A percentile compares a stretch with the other conserved stretches of the same genome.
phyloP scores from a whole-genome alignment of 2,329 filamentous ascomycete species.

The Aspergillus aculeatinus region DNA sequence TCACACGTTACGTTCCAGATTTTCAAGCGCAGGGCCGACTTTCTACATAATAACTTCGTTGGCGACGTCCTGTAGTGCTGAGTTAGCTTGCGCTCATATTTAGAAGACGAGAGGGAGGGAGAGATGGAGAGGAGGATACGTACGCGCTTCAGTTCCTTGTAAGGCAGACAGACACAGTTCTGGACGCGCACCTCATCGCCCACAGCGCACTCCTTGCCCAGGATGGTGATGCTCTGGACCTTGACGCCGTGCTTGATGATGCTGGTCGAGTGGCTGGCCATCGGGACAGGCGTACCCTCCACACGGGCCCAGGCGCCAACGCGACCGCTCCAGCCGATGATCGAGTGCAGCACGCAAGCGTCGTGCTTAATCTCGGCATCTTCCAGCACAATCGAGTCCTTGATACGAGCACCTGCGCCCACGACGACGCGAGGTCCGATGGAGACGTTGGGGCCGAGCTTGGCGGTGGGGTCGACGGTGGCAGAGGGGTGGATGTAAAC shows the following conservation, averaged over 20 bases:
- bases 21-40: not conserved
- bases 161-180: slow-evolving; percentile 96
- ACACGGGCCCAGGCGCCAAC: slow-evolving; percentile 98
- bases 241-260: slow-evolving; percentile 98
- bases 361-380: slow-evolving; percentile 96
- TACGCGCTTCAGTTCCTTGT: slow-evolving; percentile 96
- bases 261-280: slow-evolving; percentile 85
- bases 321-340: slow-evolving; percentile 94
- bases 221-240: slow-evolving; percentile 95
- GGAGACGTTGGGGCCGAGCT: slow-evolving; percentile 94
- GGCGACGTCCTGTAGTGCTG: slow-evolving; percentile 35
- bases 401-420: slow-evolving; percentile 84
- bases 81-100: slow-evolving; percentile 3
- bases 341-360: slow-evolving; percentile 90
- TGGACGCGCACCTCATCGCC: slow-evolving; percentile 94
- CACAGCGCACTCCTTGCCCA: slow-evolving; percentile 93
- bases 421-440: slow-evolving; percentile 85
- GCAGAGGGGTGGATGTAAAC: slow-evolving; percentile 95
- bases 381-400: slow-evolving; percentile 94
- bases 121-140: slow-evolving; percentile 38
- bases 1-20: not conserved
- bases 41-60: slow-evolving; percentile 82
- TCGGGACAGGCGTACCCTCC: slow-evolving; percentile 86
- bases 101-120: not conserved
- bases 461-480: slow-evolving; percentile 87